These are phyloP conservation scores for Aquilaria sinensis DNA, from an alignment of 345 rosid species.

Conservation along the genomic window DNA sequence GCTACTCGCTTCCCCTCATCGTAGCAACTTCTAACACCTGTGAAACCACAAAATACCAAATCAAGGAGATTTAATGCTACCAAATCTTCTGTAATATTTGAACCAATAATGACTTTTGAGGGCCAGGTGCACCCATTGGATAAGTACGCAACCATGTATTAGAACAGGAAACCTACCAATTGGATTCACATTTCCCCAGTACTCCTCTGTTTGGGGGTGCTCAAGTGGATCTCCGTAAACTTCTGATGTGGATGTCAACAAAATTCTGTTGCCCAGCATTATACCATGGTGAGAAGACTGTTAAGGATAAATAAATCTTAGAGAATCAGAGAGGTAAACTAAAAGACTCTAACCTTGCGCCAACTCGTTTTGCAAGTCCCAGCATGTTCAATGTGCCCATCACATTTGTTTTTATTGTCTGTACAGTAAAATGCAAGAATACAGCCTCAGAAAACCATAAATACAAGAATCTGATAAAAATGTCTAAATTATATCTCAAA, in stretches of 20 bases:
- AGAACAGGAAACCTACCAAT: conserved; percentile 43
- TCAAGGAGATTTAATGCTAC: not conserved
- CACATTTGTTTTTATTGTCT: conserved; percentile 98
- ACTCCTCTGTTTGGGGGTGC: conserved; percentile 86
- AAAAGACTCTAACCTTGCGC: conserved; percentile 61
- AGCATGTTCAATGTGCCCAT: conserved; percentile 94
- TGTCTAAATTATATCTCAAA: not conserved
- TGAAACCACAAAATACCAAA: not conserved
- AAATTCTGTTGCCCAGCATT: conserved; percentile 46
- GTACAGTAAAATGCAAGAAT: conserved; percentile 8
- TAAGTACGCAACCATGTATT: not conserved
- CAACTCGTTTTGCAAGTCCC: conserved; percentile 98
- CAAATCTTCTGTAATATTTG: not conserved
- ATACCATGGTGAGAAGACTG: not conserved
- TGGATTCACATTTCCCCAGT: conserved; percentile 98
- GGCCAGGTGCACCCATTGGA: too few relatives aligned
- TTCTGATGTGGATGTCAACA: conserved; percentile 94
- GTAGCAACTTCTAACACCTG: conserved; percentile 93
- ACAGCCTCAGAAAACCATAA: not conserved
- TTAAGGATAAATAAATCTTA: not conserved
- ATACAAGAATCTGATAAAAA: not conserved
- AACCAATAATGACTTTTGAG: not conserved
- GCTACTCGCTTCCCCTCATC: conserved; percentile 97
- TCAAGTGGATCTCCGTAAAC: conserved; percentile 92
- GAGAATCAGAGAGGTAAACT: not conserved